phyloP scores from a whole-genome alignment of 495 filamentous ascomycete species.

The Halenospora varia region DNA sequence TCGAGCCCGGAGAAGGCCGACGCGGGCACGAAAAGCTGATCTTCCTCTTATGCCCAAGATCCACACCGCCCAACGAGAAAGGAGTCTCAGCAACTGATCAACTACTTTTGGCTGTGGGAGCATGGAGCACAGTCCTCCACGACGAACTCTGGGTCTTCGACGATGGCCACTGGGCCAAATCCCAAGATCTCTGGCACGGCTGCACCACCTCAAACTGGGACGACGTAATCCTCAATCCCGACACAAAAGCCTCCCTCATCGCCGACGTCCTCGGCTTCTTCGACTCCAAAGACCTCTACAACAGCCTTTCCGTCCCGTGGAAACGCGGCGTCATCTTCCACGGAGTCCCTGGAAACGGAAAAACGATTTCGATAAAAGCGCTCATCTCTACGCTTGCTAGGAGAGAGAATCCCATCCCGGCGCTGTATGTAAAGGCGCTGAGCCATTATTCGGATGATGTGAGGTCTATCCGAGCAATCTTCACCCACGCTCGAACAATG shows the following conservation, averaged over 20 bases:
- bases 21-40: not conserved
- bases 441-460: constrained; percentile 21
- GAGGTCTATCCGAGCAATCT: constrained; percentile 39
- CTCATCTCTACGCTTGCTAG: constrained; percentile 50
- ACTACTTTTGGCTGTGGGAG: constrained; percentile 9
- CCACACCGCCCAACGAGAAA: not conserved
- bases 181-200: constrained; percentile 47
- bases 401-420: constrained; percentile 33
- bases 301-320: constrained; percentile 56
- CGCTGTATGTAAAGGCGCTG: constrained; percentile 50
- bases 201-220: constrained; percentile 52
- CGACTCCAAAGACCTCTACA: constrained; percentile 46
- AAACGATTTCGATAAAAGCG: constrained; percentile 63
- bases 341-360: constrained; percentile 58
- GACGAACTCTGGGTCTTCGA: constrained; percentile 64
- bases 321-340: constrained; percentile 56
- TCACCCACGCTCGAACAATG: constrained; percentile 41
- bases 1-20: not conserved
- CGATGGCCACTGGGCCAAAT: constrained; percentile 52
- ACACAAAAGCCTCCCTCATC: constrained; percentile 55
- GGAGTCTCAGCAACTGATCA: not conserved
- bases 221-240: constrained; percentile 55
- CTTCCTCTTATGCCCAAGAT: not conserved
- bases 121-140: constrained; percentile 47
- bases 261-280: constrained; percentile 57